A percentile compares a stretch with the other conserved stretches of the same genome.
These are phyloP conservation scores for Mrakia frigida DNA, from an alignment of 768 basidiomycete species.

Conservation along the genomic window DNA sequence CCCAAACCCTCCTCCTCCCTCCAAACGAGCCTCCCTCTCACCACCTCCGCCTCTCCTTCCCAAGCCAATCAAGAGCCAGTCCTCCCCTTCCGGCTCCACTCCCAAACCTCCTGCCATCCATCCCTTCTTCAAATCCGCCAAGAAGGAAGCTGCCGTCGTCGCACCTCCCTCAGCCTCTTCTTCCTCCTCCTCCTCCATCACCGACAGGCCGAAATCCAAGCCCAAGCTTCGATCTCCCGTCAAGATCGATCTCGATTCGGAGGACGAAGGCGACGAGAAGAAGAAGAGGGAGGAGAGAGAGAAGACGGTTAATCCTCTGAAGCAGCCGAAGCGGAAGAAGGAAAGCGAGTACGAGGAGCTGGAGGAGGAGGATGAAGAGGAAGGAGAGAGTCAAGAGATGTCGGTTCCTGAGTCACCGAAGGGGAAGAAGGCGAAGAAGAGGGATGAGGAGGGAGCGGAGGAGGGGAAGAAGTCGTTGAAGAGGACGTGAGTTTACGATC, in stretches of 20 bases:
- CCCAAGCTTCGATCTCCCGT: not conserved
- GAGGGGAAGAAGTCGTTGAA: not conserved
- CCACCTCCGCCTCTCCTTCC: not conserved
- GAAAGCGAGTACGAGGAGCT: not conserved
- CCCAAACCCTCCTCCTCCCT: not conserved
- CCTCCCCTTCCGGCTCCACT: not conserved
- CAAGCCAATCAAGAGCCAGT: not conserved
- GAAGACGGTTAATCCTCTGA: not conserved
- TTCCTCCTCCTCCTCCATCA: not conserved
- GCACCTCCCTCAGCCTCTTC: not conserved
- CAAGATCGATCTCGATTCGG: slow-evolving; percentile 7
- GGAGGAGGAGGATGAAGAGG: not conserved
- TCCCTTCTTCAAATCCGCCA: not conserved
- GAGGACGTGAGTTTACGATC: not conserved
- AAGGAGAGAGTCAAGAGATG: not conserved
- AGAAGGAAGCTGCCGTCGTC: no score
- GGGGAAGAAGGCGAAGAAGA: slow-evolving; percentile 8
- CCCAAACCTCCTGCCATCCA: no score
- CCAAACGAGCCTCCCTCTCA: not conserved
- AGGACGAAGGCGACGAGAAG: not conserved
- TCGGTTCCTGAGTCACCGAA: not conserved
- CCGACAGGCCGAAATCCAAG: not conserved
- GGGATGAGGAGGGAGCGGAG: not conserved
- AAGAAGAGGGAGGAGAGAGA: not conserved
- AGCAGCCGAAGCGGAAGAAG: not conserved